Evolutionary conservation across 2,329 filamentous ascomycete genomes (phyloP), one percentile per base, ranked within the genome.

Genomic region (Ambrosiella beaveri): DNA sequence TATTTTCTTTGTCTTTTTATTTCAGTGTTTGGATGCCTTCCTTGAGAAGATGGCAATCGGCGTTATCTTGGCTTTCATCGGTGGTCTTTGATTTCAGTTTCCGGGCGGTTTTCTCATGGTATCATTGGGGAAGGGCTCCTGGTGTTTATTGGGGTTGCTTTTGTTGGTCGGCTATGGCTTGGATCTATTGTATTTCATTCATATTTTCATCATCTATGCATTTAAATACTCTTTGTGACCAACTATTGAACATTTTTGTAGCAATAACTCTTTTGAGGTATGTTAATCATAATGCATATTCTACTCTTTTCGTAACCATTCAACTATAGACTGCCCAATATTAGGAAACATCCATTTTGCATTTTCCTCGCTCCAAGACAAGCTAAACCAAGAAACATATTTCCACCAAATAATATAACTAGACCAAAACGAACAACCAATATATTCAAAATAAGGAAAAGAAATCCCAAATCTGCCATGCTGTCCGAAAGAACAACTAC

Each of bases 1-100:
- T 56, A 61, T 61, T 50, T 62, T 65, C 57, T 63, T 65, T 37
- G 47, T 59, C 47, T 58, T 36, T 58, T 55, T 62, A 57, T n/a
- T 35, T 50, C 36, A 12, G 41, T 54, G 44, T 61, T 57, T 45
- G 19, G 27, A 45, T 56, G 45, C 35, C 49, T 57, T 39, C 35
- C 55, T 57, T 7, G 55, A 57, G 41, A 65, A 61, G 64, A 41
- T 12, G 39, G 39, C n/a, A n/a, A 8, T 41, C n/a, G 47, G 47
- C 47, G 47, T 51, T 51, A 51, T 51, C 15, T 51, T 51, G 47
- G 4, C 17, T 51, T 36, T 35, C 47, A 19, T 36, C 12, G 47
- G 47, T 8, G 47, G 47, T 27, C 47, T 35, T 19, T 27, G 47
- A 19, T 27, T 51, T 51, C 15, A n/a, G 45, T 49, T 15, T 49